Percentiles rank a stretch among this genome's conserved stretches.
phyloP scores from a whole-genome alignment of 2,329 filamentous ascomycete genomes.

The Xylariales sp. region DNA sequence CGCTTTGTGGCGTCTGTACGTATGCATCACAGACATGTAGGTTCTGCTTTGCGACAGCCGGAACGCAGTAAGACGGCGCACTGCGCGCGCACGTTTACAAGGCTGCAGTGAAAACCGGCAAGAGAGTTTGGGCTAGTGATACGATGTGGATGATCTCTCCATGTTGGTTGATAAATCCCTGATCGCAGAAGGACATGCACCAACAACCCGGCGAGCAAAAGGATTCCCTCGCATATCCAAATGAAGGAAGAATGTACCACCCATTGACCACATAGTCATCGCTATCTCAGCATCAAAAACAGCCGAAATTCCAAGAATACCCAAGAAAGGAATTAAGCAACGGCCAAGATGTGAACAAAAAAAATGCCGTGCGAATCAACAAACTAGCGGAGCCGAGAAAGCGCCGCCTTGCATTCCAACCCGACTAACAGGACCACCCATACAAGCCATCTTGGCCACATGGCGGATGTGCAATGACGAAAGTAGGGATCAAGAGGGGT shows the following conservation, averaged over 20 bases:
- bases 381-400: slow-evolving; percentile 47
- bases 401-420: slow-evolving; percentile 45
- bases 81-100: not conserved
- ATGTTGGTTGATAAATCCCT: slow-evolving; percentile 12
- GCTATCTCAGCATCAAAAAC: not conserved
- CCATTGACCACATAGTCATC: not conserved
- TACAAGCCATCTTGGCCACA: slow-evolving; percentile 31
- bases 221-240: not conserved
- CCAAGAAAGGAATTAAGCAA: slow-evolving; percentile 24
- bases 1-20: slow-evolving; percentile 1
- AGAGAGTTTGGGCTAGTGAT: not conserved
- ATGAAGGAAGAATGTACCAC: no score
- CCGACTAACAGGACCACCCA: slow-evolving; percentile 38
- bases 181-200: not conserved
- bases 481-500: slow-evolving; percentile 12
- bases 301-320: not conserved
- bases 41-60: not conserved
- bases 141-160: not conserved
- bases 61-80: slow-evolving; percentile 11
- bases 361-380: slow-evolving; percentile 36
- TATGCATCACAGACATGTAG: not conserved
- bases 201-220: not conserved
- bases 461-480: slow-evolving; percentile 41
- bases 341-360: slow-evolving; percentile 27
- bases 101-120: slow-evolving; percentile 13